These are phyloP conservation scores for Gaertneriomyces sp. DNA, from an alignment of 192 early-diverging fungal genomes.

Conservation along the genomic window DNA sequence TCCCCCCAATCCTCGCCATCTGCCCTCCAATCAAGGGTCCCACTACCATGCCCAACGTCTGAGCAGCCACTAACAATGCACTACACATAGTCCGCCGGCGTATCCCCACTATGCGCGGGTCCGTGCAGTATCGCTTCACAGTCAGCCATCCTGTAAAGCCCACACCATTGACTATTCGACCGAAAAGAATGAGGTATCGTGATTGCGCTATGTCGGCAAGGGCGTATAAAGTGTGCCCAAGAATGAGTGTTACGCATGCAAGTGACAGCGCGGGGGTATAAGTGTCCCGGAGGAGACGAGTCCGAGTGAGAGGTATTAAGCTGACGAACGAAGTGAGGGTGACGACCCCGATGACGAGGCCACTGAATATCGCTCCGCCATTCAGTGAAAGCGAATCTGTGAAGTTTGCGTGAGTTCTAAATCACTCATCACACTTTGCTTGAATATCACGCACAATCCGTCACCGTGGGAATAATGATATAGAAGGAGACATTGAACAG, in stretches of 20 bases:
- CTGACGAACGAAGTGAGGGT: not conserved
- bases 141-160: conserved; percentile 3
- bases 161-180: conserved; percentile 1
- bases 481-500: conserved; percentile 4
- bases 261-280: not conserved
- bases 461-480: not conserved
- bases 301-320: not conserved
- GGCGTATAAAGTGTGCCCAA: not conserved
- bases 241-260: not conserved
- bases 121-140: not conserved
- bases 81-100: not conserved
- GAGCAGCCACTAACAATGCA: not conserved
- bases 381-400: not conserved
- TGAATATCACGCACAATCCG: not conserved
- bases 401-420: not conserved
- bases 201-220: not conserved
- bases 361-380: not conserved
- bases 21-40: not conserved
- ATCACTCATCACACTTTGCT: not conserved
- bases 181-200: not conserved
- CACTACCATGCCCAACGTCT: not conserved
- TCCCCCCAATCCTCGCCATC: not conserved
- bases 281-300: not conserved
- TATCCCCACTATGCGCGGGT: not conserved
- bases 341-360: not conserved